Evolutionary conservation across 2,329 filamentous ascomycete genomes (phyloP), one percentile per base, ranked within the genome.

Genomic region (Penicillium italicum): DNA sequence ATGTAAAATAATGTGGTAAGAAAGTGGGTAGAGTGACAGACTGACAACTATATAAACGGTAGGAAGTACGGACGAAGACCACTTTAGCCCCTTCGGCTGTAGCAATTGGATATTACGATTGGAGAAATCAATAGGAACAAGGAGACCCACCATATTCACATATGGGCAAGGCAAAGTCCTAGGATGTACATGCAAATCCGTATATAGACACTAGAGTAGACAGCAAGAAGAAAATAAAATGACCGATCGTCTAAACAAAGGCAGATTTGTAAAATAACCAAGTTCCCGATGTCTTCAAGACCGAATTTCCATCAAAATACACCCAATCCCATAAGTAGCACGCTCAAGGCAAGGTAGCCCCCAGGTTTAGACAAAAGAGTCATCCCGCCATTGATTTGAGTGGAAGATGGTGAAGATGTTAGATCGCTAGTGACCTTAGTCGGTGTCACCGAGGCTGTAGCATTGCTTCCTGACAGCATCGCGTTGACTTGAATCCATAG

Each of bases 401-500:
- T 7, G 6, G 36, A 20, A 1, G 36, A 38, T 4, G 18, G 36
- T 10, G 18, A 38, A 12, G 18, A 22, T 3, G 36, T 20, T 2
- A 5, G 2, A 22, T 12, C 5, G 11, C 36, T 0, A 18, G 11
- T 7, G 10, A 11, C 18, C 5, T 11, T 12, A 7, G n/a, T 20
- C 4, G 42, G 14, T 18, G 34, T 38, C 20, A 16, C 34, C n/a
- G 34, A 11, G 26, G 43, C 33, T 4, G 53, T 59, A 9, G 44
- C 28, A 14, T 44, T 47, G 22, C 41, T 18, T 31, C 4, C 40
- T 28, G 37, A 20, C 18, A 59, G 20, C 16, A 50, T 47, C 24
- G 49, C 49, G 31, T n/a, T 33, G 34, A 65, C 58, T 42, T 59
- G 31, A 41, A 40, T 10, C 61, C 62, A 65, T 14, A 64, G 14